These are phyloP conservation scores for Candida berthetii DNA, from an alignment of 805 yeast genomes.

Conservation along the genomic window DNA sequence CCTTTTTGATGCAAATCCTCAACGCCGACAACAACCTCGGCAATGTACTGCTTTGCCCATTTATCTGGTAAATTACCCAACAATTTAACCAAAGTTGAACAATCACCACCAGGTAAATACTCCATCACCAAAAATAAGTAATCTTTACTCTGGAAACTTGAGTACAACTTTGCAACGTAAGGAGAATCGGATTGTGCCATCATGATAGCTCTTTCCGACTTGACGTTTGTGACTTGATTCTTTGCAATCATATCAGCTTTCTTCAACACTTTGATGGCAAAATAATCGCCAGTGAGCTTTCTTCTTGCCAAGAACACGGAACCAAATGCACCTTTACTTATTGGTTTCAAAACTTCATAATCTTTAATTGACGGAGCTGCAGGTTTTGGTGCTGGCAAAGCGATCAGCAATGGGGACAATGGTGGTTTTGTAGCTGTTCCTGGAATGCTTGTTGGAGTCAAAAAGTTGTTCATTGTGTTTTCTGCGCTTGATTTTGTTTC, in stretches of 20 bases:
- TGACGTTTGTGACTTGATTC: slow-evolving; percentile 92
- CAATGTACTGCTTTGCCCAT: slow-evolving; percentile 82
- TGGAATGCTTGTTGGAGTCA: slow-evolving; percentile 5
- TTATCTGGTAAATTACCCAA: slow-evolving; percentile 79
- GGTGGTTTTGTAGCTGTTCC: slow-evolving; percentile 47
- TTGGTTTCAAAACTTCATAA: slow-evolving; percentile 86
- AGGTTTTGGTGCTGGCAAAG: slow-evolving; percentile 49
- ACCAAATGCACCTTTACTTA: slow-evolving; percentile 97
- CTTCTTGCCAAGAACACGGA: slow-evolving; percentile 84
- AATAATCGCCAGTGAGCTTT: slow-evolving; percentile 86
- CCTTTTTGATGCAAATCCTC: slow-evolving; percentile 84
- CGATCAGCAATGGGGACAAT: slow-evolving; percentile 71
- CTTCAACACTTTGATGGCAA: slow-evolving; percentile 87
- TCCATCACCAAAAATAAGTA: slow-evolving; percentile 94
- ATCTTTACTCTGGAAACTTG: slow-evolving; percentile 84
- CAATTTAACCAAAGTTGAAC: slow-evolving; percentile 77
- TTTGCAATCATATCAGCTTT: slow-evolving; percentile 96
- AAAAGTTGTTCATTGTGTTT: slow-evolving; percentile 16
- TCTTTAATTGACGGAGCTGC: slow-evolving; percentile 71
- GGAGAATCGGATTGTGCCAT: slow-evolving; percentile 94
- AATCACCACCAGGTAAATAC: slow-evolving; percentile 92
- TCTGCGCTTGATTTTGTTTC: slow-evolving; percentile 19
- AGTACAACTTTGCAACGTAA: slow-evolving; percentile 83
- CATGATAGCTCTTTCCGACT: slow-evolving; percentile 95
- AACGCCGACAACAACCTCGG: slow-evolving; percentile 88